A percentile compares a stretch with the other conserved stretches of the same genome.
These are phyloP conservation scores for Sporisorium iseilematis-ciliati DNA, from an alignment of 1,284 basidiomycete species.

Conservation along the genomic window DNA sequence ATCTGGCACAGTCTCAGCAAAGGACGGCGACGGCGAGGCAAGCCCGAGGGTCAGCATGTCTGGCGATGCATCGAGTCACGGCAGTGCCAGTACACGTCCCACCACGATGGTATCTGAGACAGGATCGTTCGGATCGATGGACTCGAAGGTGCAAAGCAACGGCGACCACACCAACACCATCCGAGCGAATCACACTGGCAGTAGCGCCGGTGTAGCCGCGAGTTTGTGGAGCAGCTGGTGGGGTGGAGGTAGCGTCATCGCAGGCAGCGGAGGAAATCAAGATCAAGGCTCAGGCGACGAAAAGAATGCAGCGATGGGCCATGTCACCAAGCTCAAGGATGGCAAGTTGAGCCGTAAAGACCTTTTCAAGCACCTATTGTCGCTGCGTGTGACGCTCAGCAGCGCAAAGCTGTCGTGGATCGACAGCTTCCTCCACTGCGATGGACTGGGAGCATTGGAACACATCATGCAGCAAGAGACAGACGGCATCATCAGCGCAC, in stretches of 20 bases:
- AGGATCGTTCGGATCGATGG: constrained; percentile 31
- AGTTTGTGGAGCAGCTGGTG: constrained; percentile 62
- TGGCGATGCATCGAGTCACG: constrained; percentile 32
- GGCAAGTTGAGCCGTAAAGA: constrained; percentile 53
- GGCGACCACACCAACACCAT: constrained; percentile 30
- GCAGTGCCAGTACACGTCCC: constrained; percentile 37
- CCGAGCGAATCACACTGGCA: constrained; percentile 46
- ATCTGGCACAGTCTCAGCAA: constrained; percentile 17
- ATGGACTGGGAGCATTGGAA: constrained; percentile 76
- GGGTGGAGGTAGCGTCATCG: constrained; percentile 41
- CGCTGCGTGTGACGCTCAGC: constrained; percentile 85
- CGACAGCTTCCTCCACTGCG: constrained; percentile 77
- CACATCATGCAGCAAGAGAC: constrained; percentile 50
- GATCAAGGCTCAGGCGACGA: constrained; percentile 24
- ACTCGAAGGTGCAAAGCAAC: constrained; percentile 13
- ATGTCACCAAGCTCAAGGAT: constrained; percentile 38
- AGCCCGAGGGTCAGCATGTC: constrained; percentile 32
- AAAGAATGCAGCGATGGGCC: constrained; percentile 22
- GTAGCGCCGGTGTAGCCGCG: constrained; percentile 41
- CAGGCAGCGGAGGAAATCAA: constrained; percentile 6
- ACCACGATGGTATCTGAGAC: constrained; percentile 42
- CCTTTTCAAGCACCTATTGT: constrained; percentile 80
- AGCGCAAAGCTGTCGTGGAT: constrained; percentile 85
- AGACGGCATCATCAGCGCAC: constrained; percentile 31
- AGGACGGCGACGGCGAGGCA: constrained; percentile 26